Evolutionary conservation across 2,329 filamentous ascomycete genomes (phyloP).

Genomic region (Sphaerulina vaccinii): DNA sequence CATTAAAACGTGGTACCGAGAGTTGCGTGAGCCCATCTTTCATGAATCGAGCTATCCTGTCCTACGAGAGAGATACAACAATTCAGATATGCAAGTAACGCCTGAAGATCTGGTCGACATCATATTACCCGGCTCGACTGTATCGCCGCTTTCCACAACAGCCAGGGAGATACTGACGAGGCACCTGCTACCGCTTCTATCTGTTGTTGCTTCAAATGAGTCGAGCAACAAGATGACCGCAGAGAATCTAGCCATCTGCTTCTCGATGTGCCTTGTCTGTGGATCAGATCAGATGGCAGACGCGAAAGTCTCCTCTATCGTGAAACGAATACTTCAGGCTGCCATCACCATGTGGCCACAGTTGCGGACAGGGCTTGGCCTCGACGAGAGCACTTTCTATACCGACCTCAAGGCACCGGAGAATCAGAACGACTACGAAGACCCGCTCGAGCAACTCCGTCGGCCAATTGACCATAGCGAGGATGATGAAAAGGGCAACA

Average conservation of each 20-base stretch:
- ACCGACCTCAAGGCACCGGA: conserved; percentile 43
- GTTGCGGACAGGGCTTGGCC: conserved; percentile 44
- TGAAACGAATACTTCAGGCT: conserved; percentile 50
- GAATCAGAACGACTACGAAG: conserved; percentile 48
- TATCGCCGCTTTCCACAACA: conserved; percentile 46
- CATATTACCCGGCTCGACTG: conserved; percentile 47
- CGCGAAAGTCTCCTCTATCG: conserved; percentile 52
- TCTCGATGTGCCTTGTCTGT: conserved; percentile 53
- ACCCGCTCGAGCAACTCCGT: conserved; percentile 42
- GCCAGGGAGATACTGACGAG: conserved; percentile 50
- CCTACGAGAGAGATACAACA: conserved; percentile 44
- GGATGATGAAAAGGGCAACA: conserved; percentile 26
- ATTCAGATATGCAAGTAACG: conserved; percentile 40
- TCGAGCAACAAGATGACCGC: conserved; percentile 56
- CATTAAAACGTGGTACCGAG: conserved; percentile 58
- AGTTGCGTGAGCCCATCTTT: conserved; percentile 53
- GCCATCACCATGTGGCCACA: conserved; percentile 49
- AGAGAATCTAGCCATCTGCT: conserved; percentile 55
- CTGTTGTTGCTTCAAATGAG: conserved; percentile 46
- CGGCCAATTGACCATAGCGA: conserved; percentile 21
- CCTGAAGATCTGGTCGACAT: conserved; percentile 48
- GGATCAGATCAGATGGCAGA: conserved; percentile 57
- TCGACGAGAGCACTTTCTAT: conserved; percentile 40
- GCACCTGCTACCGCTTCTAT: conserved; percentile 55
- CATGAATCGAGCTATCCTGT: conserved; percentile 50